Conservation (phyloP, 306 rosid genomes). For the Acmispon strigosus region DNA sequence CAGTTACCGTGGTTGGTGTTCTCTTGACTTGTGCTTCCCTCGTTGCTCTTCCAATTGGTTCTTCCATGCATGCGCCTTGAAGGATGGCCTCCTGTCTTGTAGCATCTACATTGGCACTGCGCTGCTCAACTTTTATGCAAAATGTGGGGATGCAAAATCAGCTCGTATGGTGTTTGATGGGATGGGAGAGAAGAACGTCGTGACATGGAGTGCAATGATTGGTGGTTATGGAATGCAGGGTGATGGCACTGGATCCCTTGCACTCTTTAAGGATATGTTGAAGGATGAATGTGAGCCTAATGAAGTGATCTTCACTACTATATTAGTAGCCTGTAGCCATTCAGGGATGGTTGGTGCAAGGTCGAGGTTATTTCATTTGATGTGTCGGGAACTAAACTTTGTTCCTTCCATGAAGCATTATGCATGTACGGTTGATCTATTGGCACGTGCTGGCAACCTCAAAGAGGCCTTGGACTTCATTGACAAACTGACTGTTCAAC, state of each 20-base stretch:
- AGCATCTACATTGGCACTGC: constrained; percentile 66
- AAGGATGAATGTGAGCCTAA: constrained; percentile 45
- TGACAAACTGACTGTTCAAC: constrained; percentile 49
- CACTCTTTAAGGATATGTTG: constrained; percentile 59
- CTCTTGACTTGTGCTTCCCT: too few species aligned
- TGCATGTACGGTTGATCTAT: constrained; percentile 66
- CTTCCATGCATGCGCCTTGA: constrained; percentile 15
- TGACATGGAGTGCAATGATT: constrained; percentile 79
- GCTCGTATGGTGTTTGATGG: constrained; percentile 58
- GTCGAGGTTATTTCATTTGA: constrained; percentile 45
- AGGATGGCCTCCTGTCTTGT: constrained; percentile 35
- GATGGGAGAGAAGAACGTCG: constrained; percentile 55
- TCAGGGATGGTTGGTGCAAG: constrained; percentile 76
- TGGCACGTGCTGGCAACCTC: constrained; percentile 66
- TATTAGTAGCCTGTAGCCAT: constrained; percentile 73
- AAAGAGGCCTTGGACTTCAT: constrained; percentile 66
- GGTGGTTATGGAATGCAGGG: constrained; percentile 76
- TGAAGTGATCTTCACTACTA: constrained; percentile 55
- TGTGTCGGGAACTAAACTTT: constrained; percentile 45
- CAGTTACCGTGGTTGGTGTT: constrained; percentile 40
- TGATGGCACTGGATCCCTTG: constrained; percentile 51
- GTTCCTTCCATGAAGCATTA: constrained; percentile 74
- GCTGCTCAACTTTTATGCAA: constrained; percentile 63
- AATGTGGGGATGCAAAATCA: constrained; percentile 66
- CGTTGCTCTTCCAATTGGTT: too few species aligned